Conservation (phyloP, 2,329 filamentous ascomycete genomes). For the Pseudopyricularia javanii region DNA sequence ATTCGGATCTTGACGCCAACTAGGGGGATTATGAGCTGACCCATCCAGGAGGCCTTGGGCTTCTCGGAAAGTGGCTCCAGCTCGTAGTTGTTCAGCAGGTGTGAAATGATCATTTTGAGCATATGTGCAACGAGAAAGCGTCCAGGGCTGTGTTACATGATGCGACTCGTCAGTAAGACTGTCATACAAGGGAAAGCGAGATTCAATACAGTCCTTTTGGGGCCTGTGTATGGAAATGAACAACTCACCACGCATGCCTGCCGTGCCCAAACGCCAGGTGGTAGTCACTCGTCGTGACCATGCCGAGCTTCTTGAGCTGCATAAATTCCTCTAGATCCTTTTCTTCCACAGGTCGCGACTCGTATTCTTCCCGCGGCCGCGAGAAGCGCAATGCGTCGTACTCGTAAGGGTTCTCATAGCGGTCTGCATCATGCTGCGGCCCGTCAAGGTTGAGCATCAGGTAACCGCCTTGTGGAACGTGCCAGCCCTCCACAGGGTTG, state of each 20-base stretch:
- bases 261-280: slow-evolving; percentile 46
- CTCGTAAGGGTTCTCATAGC: slow-evolving; percentile 25
- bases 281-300: slow-evolving; percentile 38
- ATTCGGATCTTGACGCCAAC: slow-evolving; percentile 18
- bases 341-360: slow-evolving; percentile 14
- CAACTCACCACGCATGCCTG: slow-evolving; percentile 32
- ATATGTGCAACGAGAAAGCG: slow-evolving; percentile 44
- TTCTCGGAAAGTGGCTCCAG: slow-evolving; percentile 25
- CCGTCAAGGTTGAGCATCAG: slow-evolving; percentile 30
- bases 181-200: neutral
- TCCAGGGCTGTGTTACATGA: slow-evolving; percentile 25
- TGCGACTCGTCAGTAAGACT: slow-evolving; percentile 1
- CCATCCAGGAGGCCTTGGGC: slow-evolving; percentile 29
- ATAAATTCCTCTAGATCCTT: slow-evolving; percentile 18
- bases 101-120: slow-evolving; percentile 39
- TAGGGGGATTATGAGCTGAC: slow-evolving; percentile 27
- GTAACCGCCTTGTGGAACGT: slow-evolving; percentile 27
- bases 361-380: slow-evolving; percentile 24
- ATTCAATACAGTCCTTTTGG: no score
- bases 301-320: slow-evolving; percentile 27
- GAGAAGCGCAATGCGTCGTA: slow-evolving; percentile 40
- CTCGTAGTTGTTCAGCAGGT: slow-evolving; percentile 40
- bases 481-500: slow-evolving; percentile 27
- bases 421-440: slow-evolving; percentile 31
- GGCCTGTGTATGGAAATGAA: neutral